Conservation (phyloP, 2,329 filamentous ascomycete species). For the Alternaria arbusti region DNA sequence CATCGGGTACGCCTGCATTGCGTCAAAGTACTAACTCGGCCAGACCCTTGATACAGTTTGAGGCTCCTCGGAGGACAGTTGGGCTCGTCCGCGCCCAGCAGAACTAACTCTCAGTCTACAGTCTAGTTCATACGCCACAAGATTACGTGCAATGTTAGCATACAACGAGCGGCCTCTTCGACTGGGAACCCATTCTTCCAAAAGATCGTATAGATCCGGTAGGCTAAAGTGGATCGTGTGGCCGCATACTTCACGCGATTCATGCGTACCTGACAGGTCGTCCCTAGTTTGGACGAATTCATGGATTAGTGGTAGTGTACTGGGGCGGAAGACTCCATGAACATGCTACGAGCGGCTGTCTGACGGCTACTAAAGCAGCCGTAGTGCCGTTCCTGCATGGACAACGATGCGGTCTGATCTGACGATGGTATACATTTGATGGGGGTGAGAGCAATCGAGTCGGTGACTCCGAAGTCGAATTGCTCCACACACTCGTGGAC, state of each 20-base stretch:
- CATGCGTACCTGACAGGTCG: neutral
- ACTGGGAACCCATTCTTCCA: neutral
- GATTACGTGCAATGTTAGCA: neutral
- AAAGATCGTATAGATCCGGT: neutral
- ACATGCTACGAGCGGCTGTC: neutral
- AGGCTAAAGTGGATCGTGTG: neutral
- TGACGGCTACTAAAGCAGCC: neutral
- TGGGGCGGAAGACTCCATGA: neutral
- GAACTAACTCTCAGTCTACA: neutral
- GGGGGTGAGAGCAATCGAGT: neutral
- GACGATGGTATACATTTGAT: neutral
- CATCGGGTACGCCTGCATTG: neutral
- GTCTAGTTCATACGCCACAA: neutral
- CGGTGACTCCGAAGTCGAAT: neutral
- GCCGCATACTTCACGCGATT: neutral
- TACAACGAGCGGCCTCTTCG: neutral
- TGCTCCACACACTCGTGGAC: neutral
- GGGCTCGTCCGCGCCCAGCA: neutral
- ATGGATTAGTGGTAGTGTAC: neutral
- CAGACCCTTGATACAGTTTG: neutral
- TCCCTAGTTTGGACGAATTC: neutral
- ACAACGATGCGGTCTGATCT: neutral
- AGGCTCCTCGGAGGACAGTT: neutral
- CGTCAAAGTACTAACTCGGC: neutral
- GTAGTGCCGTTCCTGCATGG: neutral